A percentile compares a stretch with the other conserved stretches of the same genome.
These are phyloP conservation scores for Leersia perrieri DNA, from an alignment of 176 grass and related monocot genomes.

Conservation along the genomic window DNA sequence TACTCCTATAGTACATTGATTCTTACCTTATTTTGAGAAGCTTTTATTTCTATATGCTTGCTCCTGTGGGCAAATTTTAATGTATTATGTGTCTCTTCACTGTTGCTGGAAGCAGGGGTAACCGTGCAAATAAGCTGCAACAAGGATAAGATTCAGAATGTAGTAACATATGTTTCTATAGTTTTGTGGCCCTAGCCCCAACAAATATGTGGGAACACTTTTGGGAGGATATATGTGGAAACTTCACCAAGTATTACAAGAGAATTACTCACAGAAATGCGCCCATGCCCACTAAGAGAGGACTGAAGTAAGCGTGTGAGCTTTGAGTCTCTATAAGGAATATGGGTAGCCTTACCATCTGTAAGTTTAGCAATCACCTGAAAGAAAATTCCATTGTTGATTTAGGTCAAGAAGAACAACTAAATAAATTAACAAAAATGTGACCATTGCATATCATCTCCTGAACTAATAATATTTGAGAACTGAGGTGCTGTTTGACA, in stretches of 20 bases:
- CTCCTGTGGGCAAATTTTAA: conserved; percentile 97
- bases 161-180: conserved; percentile 17
- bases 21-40: conserved; percentile 93
- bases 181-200: background rate
- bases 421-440: conserved; percentile 27
- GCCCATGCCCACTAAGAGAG: conserved; percentile 91
- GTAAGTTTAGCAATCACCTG: conserved; percentile 98
- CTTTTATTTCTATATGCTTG: conserved; percentile 95
- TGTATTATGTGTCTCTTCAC: conserved; percentile 96
- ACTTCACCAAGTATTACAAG: background rate
- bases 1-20: conserved; percentile 12
- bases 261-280: conserved; percentile 82
- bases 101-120: conserved; percentile 93
- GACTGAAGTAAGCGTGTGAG: conserved; percentile 96
- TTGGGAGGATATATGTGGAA: background rate
- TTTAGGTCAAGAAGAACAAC: background rate
- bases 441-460: background rate
- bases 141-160: conserved; percentile 17
- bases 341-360: conserved; percentile 93
- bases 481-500: background rate
- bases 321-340: conserved; percentile 98
- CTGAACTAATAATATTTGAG: conserved; percentile 6
- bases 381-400: conserved; percentile 3
- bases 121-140: conserved; percentile 97
- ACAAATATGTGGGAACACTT: background rate